Base-by-base conservation (phyloP, 441 rosid species). In the Eutrema salsugineum region DNA sequence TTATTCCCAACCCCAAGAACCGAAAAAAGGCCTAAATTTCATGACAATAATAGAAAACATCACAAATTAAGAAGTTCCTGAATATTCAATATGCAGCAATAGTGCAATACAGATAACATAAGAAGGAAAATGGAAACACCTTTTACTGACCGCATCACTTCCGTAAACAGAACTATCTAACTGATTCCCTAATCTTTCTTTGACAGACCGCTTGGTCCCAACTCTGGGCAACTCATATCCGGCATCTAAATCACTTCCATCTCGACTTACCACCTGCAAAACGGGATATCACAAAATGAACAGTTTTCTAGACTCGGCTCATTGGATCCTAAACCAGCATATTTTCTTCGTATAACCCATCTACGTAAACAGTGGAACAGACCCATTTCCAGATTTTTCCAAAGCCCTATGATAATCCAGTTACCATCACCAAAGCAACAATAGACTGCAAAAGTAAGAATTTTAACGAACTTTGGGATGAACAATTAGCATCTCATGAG, bases 261-360 rank as follows among this genome's bases (percentile, higher is more conserved):
- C 80, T 81, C 93, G 87, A 84, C 84, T 91, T 53, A 94, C 93
- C 73, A 91, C 98, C 97, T 93, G 86, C 43, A 62, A 50, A 30
- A 39, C 32, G 50, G 1, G 27, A 68, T 5, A 30, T 0, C 72
- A 70, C 17, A 70, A 35, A 28, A 35, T 64, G 22, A 69, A n/a
- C 56, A 70, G 1, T 32, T 24, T 6, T 8, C 55, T 43, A 68
- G 0, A 19, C 60, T 47, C 46, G 63, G 6, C 36, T 51, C 51
- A 44, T 16, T 6, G 30, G 48, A 43, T 53, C 68, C 6, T 48
- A 48, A 38, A 57, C 46, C 10, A 67, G 5, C 33, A 40, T 2
- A 48, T 12, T 11, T 22, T 5, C 5, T 16, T 16, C 22, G 49
- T 16, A 16, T 16, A 10, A 48, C 2, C 39, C 39, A 35, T 35